Evolutionary conservation across 768 basidiomycete genomes (phyloP).

Genomic region (Amanita rimosa): DNA sequence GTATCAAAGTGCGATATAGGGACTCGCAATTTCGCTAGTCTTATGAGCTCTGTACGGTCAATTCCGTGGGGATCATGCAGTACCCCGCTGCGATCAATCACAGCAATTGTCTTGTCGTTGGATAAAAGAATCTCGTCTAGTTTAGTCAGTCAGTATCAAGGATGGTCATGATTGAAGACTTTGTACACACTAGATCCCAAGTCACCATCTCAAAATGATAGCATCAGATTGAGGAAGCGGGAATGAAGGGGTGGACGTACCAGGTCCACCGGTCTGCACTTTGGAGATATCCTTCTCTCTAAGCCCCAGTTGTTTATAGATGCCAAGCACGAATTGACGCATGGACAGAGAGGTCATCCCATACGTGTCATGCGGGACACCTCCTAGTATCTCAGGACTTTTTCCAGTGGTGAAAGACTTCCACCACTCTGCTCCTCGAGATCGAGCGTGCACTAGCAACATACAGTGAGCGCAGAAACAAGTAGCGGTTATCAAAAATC

Average conservation of each 20-base stretch:
- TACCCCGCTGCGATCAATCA: conserved; percentile 96
- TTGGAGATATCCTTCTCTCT: conserved; percentile 95
- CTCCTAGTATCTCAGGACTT: conserved; percentile 83
- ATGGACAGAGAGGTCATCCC: conserved; percentile 95
- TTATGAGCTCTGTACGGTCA: conserved; percentile 77
- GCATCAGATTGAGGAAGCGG: not conserved
- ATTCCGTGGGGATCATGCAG: conserved; percentile 88
- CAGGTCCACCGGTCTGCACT: conserved; percentile 92
- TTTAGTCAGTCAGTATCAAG: conserved; percentile 4
- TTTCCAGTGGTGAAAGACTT: conserved; percentile 98
- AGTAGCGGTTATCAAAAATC: conserved; percentile 14
- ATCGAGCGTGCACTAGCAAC: conserved; percentile 70
- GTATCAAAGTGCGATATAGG: conserved; percentile 75
- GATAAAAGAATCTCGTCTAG: conserved; percentile 91
- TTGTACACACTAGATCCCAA: conserved; percentile 78
- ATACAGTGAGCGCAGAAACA: not conserved
- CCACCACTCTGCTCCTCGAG: conserved; percentile 95
- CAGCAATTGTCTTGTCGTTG: conserved; percentile 89
- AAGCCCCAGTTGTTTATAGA: conserved; percentile 90
- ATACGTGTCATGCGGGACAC: conserved; percentile 81
- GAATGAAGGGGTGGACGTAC: conserved; percentile 20
- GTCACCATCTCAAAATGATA: conserved; percentile 60
- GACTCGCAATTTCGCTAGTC: conserved; percentile 78
- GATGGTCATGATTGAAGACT: not conserved
- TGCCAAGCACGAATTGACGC: conserved; percentile 87